phyloP scores from a whole-genome alignment of 1,284 basidiomycete genomes.

The Trichosporon faecale region DNA sequence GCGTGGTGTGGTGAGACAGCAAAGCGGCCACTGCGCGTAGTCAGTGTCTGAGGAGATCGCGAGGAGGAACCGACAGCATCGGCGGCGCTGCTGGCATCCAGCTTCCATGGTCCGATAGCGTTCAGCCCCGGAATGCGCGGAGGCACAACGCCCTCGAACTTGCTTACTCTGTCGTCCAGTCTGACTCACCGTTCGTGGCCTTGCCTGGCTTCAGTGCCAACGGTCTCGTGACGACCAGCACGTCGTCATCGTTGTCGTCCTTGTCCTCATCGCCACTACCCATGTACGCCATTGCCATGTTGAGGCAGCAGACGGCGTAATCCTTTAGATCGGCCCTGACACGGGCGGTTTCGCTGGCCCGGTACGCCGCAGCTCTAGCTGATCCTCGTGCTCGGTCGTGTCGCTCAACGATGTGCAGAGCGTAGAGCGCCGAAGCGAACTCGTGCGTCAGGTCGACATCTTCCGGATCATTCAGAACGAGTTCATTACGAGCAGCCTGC shows the following conservation, averaged over 20 bases:
- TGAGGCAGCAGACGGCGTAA: slow-evolving; percentile 18
- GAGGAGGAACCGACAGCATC: background rate
- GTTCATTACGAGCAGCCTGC: background rate
- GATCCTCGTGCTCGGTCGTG: slow-evolving; percentile 23
- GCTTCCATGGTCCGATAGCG: background rate
- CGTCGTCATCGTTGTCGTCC: slow-evolving; percentile 28
- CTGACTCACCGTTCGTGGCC: slow-evolving; percentile 18
- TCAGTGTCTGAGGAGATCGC: background rate
- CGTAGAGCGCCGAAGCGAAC: slow-evolving; percentile 22
- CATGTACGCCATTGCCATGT: slow-evolving; percentile 23
- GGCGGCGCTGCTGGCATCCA: background rate
- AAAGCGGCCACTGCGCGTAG: slow-evolving; percentile 22
- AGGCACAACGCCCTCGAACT: background rate
- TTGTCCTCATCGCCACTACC: slow-evolving; percentile 12
- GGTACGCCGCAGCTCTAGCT: slow-evolving; percentile 24
- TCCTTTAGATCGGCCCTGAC: slow-evolving; percentile 20
- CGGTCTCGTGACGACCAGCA: slow-evolving; percentile 20
- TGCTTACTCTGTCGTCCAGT: background rate
- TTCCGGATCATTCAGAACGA: background rate
- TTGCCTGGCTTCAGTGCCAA: slow-evolving; percentile 14
- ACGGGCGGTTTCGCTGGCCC: slow-evolving; percentile 18
- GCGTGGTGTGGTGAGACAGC: slow-evolving; percentile 26
- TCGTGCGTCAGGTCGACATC: slow-evolving; percentile 24
- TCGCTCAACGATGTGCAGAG: slow-evolving; percentile 27
- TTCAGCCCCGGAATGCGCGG: background rate